Evolutionary conservation across 2,329 filamentous ascomycete genomes (phyloP).

Genomic region (Sarocladium kiliense): DNA sequence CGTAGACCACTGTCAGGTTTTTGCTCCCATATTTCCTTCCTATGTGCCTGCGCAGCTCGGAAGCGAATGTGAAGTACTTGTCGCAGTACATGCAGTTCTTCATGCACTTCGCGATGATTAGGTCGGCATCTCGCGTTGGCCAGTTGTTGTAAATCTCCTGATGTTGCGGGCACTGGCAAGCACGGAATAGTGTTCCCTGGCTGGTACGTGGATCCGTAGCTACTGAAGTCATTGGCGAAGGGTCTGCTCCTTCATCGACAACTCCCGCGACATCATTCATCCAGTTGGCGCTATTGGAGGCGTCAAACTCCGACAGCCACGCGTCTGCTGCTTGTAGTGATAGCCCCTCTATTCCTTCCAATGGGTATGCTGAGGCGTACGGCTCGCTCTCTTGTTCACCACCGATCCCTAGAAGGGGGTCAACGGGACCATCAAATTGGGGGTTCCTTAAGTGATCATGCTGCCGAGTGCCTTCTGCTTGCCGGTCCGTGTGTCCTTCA

Average conservation of each 20-base stretch:
- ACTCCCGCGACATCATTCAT: not conserved
- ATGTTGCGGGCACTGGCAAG: conserved; percentile 14
- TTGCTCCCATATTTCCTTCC: not conserved
- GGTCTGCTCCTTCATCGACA: conserved; percentile 1
- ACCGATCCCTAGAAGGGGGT: not conserved
- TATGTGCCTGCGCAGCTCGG: not conserved
- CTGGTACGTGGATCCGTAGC: conserved; percentile 14
- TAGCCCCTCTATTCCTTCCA: conserved; percentile 12
- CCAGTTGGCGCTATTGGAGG: not conserved
- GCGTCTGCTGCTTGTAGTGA: too few species aligned
- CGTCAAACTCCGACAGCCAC: too few species aligned
- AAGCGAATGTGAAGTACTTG: conserved; percentile 9
- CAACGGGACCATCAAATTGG: not conserved
- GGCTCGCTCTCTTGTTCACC: not conserved
- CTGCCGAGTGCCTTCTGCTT: not conserved
- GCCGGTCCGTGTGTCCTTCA: not conserved
- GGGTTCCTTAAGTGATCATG: not conserved
- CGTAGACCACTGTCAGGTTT: too few species aligned
- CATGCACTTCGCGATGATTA: too few species aligned
- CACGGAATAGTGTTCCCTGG: conserved; percentile 12
- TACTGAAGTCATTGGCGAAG: conserved; percentile 15
- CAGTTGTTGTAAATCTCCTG: conserved; percentile 16
- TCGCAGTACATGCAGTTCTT: conserved; percentile 17
- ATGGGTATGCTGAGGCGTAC: conserved; percentile 9
- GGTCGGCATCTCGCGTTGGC: conserved; percentile 12